phyloP scores from a whole-genome alignment of 257 asterid genomes.

The Capsicum pubescens region DNA sequence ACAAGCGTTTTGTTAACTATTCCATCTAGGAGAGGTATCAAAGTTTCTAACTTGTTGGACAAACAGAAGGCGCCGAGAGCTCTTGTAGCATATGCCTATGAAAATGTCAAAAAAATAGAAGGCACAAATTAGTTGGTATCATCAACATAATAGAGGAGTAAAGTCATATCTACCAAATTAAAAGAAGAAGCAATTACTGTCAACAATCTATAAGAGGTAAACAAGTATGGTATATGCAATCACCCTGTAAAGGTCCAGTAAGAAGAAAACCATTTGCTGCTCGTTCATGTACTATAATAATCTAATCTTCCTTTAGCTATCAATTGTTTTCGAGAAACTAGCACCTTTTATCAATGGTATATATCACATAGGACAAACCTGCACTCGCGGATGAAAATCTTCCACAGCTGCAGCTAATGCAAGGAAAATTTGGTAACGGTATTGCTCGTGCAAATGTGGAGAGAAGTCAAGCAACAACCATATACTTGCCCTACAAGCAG shows the following conservation, averaged over 20 bases:
- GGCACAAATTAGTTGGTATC: not conserved
- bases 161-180: not conserved
- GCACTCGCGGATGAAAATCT: constrained; percentile 93
- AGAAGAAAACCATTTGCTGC: not conserved
- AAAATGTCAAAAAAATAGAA: not conserved
- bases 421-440: constrained; percentile 72
- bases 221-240: not conserved
- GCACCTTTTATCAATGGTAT: not conserved
- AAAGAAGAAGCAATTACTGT: not conserved
- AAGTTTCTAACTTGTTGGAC: constrained; percentile 77
- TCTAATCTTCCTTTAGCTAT: not conserved
- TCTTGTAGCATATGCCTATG: constrained; percentile 88
- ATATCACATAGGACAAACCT: constrained; percentile 53
- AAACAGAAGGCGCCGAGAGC: constrained; percentile 88
- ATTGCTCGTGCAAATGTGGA: constrained; percentile 87
- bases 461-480: constrained; percentile 87
- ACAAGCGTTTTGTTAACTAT: constrained; percentile 55
- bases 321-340: not conserved
- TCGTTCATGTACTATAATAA: not conserved
- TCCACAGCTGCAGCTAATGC: constrained; percentile 88
- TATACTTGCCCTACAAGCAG: constrained; percentile 89
- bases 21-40: constrained; percentile 83
- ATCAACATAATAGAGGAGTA: not conserved
- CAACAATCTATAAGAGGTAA: not conserved
- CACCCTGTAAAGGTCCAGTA: not conserved